Evolutionary conservation across 371 early-diverging fungal species (phyloP).

Genomic region (Mortierella sp.): DNA sequence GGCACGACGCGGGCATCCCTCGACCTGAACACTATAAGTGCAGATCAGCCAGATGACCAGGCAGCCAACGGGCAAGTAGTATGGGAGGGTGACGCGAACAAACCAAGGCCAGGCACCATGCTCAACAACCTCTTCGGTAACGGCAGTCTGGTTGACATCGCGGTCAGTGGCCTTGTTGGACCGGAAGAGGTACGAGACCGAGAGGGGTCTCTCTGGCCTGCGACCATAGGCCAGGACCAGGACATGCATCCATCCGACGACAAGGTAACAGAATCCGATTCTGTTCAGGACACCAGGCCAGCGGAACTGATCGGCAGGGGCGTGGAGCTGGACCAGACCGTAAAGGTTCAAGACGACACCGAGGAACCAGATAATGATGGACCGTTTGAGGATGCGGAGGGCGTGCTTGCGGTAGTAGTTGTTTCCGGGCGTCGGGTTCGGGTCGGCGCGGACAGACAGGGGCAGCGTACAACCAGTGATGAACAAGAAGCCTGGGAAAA

Average conservation of each 20-base stretch:
- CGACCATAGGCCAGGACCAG: conserved; percentile 28
- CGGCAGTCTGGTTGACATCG: too few species aligned
- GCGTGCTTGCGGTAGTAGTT: conserved; percentile 31
- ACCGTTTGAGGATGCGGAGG: conserved; percentile 48
- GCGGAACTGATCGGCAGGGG: conserved; percentile 33
- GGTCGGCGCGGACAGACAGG: conserved; percentile 49
- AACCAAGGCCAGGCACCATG: conserved; percentile 44
- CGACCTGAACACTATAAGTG: conserved; percentile 54
- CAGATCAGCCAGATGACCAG: conserved; percentile 58
- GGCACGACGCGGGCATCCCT: conserved; percentile 25
- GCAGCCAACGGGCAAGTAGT: conserved; percentile 34
- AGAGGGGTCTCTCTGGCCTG: conserved; percentile 21
- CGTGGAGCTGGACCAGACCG: conserved; percentile 38
- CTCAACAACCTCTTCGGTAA: conserved; percentile 7
- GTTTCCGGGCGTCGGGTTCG: conserved; percentile 16
- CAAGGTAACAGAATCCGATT: conserved; percentile 56
- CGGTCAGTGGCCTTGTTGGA: not conserved
- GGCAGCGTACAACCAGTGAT: conserved; percentile 65
- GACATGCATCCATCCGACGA: conserved; percentile 52
- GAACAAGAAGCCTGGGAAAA: conserved; percentile 67
- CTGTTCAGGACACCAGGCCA: conserved; percentile 60
- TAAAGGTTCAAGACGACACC: conserved; percentile 58
- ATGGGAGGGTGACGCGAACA: conserved; percentile 35
- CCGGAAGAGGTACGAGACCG: conserved; percentile 13
- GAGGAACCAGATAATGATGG: conserved; percentile 56